Conservation (phyloP, 345 rosid genomes). For the Populus deltoides region DNA sequence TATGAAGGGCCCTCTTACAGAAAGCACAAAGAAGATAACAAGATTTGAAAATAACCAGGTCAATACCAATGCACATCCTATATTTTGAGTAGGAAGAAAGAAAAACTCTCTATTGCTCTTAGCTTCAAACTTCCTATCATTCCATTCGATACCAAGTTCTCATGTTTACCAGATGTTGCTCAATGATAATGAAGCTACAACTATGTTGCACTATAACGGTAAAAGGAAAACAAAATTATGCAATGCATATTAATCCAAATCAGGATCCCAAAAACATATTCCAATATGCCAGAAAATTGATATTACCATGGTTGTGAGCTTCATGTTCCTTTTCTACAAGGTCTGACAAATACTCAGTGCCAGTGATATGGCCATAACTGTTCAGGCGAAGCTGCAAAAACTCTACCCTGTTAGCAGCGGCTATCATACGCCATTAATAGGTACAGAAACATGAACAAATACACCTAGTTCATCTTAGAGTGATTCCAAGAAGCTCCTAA, state of each 20-base stretch:
- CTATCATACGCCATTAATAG: not conserved
- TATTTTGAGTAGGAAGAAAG: not conserved
- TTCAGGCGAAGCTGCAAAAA: constrained; percentile 85
- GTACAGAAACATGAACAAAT: not conserved
- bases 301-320: constrained; percentile 68
- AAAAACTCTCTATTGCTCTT: not conserved
- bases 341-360: constrained; percentile 89
- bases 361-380: constrained; percentile 79
- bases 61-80: too few relatives aligned
- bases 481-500: not conserved
- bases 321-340: constrained; percentile 88
- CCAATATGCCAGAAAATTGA: not conserved
- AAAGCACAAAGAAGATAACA: too few relatives aligned
- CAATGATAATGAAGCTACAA: not conserved
- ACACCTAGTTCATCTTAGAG: not conserved
- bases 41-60: too few relatives aligned
- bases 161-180: not conserved
- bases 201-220: not conserved
- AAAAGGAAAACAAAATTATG: not conserved
- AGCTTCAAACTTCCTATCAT: not conserved
- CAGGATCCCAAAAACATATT: not conserved
- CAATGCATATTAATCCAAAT: not conserved
- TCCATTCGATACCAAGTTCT: not conserved
- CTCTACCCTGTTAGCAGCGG: constrained; percentile 10
- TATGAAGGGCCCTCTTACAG: too few relatives aligned